Evolutionary conservation across 345 rosid species (phyloP).

Genomic region (Linum usitatissimum): DNA sequence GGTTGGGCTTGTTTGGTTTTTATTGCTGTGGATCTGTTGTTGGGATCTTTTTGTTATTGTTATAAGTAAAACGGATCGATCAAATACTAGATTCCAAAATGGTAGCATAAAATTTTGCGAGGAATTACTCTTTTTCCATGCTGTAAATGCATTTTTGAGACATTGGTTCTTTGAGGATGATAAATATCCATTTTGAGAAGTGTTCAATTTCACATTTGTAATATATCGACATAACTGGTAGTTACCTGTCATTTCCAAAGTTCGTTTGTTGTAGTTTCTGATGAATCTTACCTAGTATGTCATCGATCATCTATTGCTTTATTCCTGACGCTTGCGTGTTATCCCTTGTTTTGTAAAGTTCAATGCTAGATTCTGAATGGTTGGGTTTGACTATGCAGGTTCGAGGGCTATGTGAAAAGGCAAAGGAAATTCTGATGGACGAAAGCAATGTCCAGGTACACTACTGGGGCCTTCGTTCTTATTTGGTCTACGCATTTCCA

Average conservation of each 20-base stretch:
- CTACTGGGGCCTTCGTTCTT: not conserved
- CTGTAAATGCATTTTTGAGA: too few relatives aligned
- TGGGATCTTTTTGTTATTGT: not conserved
- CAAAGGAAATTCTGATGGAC: constrained; percentile 91
- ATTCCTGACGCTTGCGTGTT: not conserved
- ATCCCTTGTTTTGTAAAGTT: not conserved
- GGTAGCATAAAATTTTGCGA: too few relatives aligned
- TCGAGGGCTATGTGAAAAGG: constrained; percentile 86
- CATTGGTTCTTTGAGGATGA: too few relatives aligned
- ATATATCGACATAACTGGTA: too few relatives aligned
- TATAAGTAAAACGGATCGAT: too few relatives aligned
- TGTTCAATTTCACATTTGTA: too few relatives aligned
- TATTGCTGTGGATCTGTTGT: constrained; percentile 19
- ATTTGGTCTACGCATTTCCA: not conserved
- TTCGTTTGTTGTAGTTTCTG: too few relatives aligned
- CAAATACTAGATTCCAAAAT: too few relatives aligned
- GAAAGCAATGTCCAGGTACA: constrained; percentile 98
- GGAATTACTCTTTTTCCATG: too few relatives aligned
- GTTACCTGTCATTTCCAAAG: too few relatives aligned
- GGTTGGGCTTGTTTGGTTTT: not conserved
- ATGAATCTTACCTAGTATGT: not conserved
- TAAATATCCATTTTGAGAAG: not conserved
- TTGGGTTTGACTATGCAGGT: constrained; percentile 35
- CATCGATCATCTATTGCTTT: not conserved
- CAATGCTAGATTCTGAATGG: not conserved